These are phyloP conservation scores for Hypocreales sp. DNA, from an alignment of 2,329 filamentous ascomycete genomes.

Conservation along the genomic window DNA sequence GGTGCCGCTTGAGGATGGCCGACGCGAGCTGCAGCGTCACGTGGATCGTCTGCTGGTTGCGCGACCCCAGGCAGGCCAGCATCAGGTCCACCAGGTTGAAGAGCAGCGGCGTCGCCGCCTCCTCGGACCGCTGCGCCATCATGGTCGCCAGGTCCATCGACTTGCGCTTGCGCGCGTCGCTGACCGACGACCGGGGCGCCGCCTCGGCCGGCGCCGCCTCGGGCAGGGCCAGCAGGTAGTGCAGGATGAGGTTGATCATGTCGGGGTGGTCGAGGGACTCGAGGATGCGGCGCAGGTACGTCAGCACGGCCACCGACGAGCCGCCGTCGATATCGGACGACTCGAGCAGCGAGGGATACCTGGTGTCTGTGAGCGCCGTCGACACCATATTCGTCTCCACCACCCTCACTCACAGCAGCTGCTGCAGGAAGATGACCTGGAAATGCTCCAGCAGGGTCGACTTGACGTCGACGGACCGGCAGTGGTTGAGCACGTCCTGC, in stretches of 20 bases:
- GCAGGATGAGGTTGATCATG: constrained; percentile 83
- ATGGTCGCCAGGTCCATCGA: constrained; percentile 77
- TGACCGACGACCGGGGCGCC: constrained; percentile 33
- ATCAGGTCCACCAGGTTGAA: constrained; percentile 92
- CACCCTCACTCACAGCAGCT: constrained; percentile 54
- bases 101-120: constrained; percentile 62
- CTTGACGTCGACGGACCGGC: constrained; percentile 79
- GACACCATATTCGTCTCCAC: too few species aligned
- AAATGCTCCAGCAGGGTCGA: constrained; percentile 92
- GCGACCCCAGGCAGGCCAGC: constrained; percentile 67
- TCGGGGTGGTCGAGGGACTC: constrained; percentile 87
- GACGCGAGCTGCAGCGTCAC: constrained; percentile 80
- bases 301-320: constrained; percentile 89
- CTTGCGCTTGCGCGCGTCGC: constrained; percentile 64
- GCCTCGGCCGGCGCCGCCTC: constrained; percentile 27
- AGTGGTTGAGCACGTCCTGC: constrained; percentile 97
- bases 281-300: constrained; percentile 79
- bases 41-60: constrained; percentile 76
- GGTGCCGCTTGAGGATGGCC: constrained; percentile 73
- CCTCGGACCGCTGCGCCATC: constrained; percentile 59
- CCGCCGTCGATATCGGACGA: constrained; percentile 95
- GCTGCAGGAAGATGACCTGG: constrained; percentile 88
- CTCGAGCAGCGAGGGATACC: constrained; percentile 88
- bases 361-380: too few species aligned
- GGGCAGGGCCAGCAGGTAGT: constrained; percentile 76